Base-by-base conservation (phyloP, 768 basidiomycete species). In the Arthromyces matolae region DNA sequence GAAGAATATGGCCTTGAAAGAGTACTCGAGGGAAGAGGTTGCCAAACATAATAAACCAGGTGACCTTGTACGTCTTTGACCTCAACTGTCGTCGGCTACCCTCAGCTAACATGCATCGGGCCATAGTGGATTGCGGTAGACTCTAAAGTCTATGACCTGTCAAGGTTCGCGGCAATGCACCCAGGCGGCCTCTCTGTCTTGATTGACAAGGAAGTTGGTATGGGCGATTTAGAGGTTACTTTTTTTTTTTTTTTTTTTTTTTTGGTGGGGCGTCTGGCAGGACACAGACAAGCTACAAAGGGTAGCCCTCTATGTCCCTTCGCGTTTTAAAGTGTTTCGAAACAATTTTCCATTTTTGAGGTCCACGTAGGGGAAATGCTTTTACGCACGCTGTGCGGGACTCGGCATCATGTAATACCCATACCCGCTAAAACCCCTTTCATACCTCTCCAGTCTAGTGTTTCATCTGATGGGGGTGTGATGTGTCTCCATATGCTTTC, bases 161-260 rank as follows among this genome's bases (percentile, higher is more conserved):
- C 84, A 43, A 83, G 80, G 59, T 95, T 96, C 67, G 79, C 78
- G 43, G 73, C 72, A 39, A 71, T 93, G 54, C 93, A 96, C 59
- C 93, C 91, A 1, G 93, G 93, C 39, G 93, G 93, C 9, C 61
- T 75, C 0, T 76, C 80, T 2, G 90, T 92, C 28, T 74, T 96
- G n/a, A 64, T 83, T n/a, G 83, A 89, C 57, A 66, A 72, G 4
- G 86, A 88, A 56, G 78, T 94, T 39, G 89, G 89, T 84, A 48
- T 48, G 84, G 3, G 14, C n/a, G 31, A 3, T 32, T 12, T 32
- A n/a, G n/a, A n/a, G n/a, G n/a, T n/a, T n/a, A n/a, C n/a, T n/a
- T n/a, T n/a, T n/a, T n/a, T n/a, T n/a, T n/a, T n/a, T n/a, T n/a
- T n/a, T n/a, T n/a, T n/a, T n/a, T n/a, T n/a, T n/a, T n/a, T n/a